Conservation (phyloP, 73 alveolate species). For the Urostyla sp. region DNA sequence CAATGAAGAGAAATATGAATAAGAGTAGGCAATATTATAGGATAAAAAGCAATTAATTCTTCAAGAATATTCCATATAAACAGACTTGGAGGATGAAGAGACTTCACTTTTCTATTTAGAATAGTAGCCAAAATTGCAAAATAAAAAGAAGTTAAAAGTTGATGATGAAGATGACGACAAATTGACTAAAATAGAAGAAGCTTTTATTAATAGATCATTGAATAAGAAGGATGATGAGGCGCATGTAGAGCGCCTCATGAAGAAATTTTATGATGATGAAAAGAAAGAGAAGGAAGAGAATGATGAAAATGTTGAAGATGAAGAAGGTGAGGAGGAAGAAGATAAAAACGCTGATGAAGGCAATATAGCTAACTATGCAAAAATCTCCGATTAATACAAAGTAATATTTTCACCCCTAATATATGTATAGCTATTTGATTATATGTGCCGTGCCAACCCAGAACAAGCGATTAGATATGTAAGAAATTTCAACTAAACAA, state of each 20-base stretch:
- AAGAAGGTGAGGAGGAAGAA: conserved; percentile 30
- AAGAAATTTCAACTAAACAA: not conserved
- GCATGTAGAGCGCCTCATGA: conserved; percentile 25
- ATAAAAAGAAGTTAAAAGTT: not conserved
- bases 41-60: not conserved
- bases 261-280: conserved; percentile 14
- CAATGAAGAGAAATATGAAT: not conserved
- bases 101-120: conserved; percentile 23
- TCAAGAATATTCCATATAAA: conserved; percentile 4
- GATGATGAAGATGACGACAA: conserved; percentile 38
- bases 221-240: conserved; percentile 11
- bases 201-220: conserved; percentile 3
- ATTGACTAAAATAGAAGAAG: not conserved
- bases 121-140: conserved; percentile 13
- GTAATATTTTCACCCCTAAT: no score
- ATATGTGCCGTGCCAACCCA: conserved; percentile 16
- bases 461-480: conserved; percentile 29
- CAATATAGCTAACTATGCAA: conserved; percentile 16
- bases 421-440: conserved; percentile 34
- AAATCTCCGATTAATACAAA: conserved; percentile 40
- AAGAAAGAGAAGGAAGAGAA: conserved; percentile 11
- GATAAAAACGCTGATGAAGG: conserved; percentile 32
- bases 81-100: conserved; percentile 5
- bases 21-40: not conserved
- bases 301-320: not conserved